Conservation (phyloP, 129 eudicot species). For the Calendula officinalis region DNA sequence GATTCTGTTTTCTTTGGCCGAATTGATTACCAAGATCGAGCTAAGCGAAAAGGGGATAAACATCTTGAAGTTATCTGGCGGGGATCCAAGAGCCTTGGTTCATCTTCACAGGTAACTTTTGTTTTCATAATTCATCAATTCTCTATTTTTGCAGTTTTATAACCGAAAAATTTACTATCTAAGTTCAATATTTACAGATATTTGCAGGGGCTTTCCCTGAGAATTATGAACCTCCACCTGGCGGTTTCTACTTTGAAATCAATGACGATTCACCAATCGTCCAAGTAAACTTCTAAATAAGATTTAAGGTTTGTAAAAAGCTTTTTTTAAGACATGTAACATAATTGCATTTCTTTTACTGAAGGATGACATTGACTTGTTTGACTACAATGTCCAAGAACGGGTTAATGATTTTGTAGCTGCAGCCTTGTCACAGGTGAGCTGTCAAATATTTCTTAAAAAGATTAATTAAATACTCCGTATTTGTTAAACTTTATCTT, state of each 20-base stretch:
- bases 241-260: slow-evolving; percentile 76
- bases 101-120: slow-evolving; percentile 68
- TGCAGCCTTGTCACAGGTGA: slow-evolving; percentile 78
- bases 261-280: slow-evolving; percentile 60
- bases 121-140: neutral
- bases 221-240: slow-evolving; percentile 82
- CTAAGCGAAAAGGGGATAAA: slow-evolving; percentile 65
- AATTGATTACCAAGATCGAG: slow-evolving; percentile 93
- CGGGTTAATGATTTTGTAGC: slow-evolving; percentile 89
- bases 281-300: slow-evolving; percentile 46
- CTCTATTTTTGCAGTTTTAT: neutral
- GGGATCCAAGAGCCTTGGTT: slow-evolving; percentile 76
- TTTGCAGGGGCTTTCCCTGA: slow-evolving; percentile 85
- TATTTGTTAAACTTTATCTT: slow-evolving; percentile 6
- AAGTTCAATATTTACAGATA: slow-evolving; percentile 43
- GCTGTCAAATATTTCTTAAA: neutral
- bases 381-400: slow-evolving; percentile 92
- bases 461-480: neutral
- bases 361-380: slow-evolving; percentile 80
- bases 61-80: slow-evolving; percentile 84
- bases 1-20: slow-evolving; percentile 85
- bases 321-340: slow-evolving; percentile 19
- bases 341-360: slow-evolving; percentile 21
- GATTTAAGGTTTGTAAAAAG: slow-evolving; percentile 1
- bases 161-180: slow-evolving; percentile 8